These are phyloP conservation scores for Aaosphaeria arxii DNA, from an alignment of 2,329 filamentous ascomycete species.

Conservation along the genomic window DNA sequence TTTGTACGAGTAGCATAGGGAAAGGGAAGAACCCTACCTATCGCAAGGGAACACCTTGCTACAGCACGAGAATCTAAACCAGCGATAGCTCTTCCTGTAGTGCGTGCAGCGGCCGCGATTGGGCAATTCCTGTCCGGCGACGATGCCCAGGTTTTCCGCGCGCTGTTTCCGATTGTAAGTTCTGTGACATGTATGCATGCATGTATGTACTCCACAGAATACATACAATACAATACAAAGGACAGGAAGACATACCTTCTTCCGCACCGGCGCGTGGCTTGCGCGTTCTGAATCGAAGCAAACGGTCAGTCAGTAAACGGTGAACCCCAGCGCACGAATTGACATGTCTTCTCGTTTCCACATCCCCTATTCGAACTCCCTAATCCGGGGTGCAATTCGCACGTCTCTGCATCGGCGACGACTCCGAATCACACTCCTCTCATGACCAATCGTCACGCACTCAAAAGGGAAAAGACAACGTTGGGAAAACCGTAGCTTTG, in stretches of 20 bases:
- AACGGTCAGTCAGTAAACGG: not conserved
- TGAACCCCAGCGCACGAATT: not conserved
- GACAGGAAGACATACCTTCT: constrained; percentile 6
- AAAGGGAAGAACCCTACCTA: constrained; percentile 37
- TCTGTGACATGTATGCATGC: not conserved
- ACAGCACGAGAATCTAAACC: constrained; percentile 58
- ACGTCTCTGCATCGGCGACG: too few relatives aligned
- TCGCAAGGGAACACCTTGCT: constrained; percentile 57
- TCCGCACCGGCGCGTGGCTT: constrained; percentile 7
- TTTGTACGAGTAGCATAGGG: too few relatives aligned
- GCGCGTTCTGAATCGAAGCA: constrained; percentile 5
- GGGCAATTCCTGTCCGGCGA: constrained; percentile 53
- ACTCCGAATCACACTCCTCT: too few relatives aligned
- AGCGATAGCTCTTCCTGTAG: constrained; percentile 55
- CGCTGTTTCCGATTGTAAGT: constrained; percentile 1
- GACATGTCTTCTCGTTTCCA: too few relatives aligned
- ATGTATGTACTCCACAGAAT: not conserved
- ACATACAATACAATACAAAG: not conserved
- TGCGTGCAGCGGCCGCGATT: constrained; percentile 53
- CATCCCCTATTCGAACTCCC: too few relatives aligned
- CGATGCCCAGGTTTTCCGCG: constrained; percentile 52
- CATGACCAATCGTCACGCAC: not conserved
- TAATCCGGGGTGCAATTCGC: too few relatives aligned
- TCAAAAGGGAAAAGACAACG: constrained; percentile 1
- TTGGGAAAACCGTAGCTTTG: too few relatives aligned